Percentiles rank a stretch among this genome's conserved stretches.
Conservation (phyloP, 306 rosid species). For the Medicago lupulina region DNA sequence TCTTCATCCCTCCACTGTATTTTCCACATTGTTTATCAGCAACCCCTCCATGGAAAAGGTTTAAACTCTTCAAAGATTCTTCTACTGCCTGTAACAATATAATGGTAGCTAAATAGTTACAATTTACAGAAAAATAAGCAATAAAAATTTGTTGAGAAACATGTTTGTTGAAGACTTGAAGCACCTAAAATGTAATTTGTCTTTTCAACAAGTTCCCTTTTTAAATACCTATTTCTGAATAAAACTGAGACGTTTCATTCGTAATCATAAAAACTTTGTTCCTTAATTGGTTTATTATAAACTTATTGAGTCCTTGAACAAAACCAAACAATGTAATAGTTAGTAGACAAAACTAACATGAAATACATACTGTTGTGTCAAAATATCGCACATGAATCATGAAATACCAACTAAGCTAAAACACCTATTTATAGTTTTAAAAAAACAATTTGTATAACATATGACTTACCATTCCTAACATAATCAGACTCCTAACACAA, state of each 20-base stretch:
- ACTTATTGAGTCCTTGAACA: not conserved
- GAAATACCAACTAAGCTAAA: not conserved
- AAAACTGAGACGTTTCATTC: conserved; percentile 11
- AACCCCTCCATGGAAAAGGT: conserved; percentile 79
- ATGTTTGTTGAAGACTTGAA: not conserved
- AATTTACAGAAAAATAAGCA: not conserved
- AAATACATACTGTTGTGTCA: not conserved
- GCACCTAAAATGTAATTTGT: not conserved
- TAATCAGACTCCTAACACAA: not conserved
- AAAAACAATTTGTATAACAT: not conserved
- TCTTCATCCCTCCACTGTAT: conserved; percentile 93
- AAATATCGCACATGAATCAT: not conserved
- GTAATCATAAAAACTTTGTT: not conserved
- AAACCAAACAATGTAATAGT: conserved; percentile 10
- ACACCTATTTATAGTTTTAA: not conserved
- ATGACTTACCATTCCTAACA: not conserved
- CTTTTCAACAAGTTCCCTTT: not conserved
- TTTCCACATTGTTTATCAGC: conserved; percentile 76
- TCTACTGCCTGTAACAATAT: conserved; percentile 75
- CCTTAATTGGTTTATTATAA: not conserved
- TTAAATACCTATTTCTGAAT: not conserved
- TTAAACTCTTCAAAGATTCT: conserved; percentile 78
- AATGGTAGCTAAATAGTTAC: conserved; percentile 17
- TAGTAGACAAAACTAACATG: not conserved
- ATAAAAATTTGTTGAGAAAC: not conserved